Evolutionary conservation across 2,329 filamentous ascomycete species (phyloP).

Genomic region (Epichloe hybrida): DNA sequence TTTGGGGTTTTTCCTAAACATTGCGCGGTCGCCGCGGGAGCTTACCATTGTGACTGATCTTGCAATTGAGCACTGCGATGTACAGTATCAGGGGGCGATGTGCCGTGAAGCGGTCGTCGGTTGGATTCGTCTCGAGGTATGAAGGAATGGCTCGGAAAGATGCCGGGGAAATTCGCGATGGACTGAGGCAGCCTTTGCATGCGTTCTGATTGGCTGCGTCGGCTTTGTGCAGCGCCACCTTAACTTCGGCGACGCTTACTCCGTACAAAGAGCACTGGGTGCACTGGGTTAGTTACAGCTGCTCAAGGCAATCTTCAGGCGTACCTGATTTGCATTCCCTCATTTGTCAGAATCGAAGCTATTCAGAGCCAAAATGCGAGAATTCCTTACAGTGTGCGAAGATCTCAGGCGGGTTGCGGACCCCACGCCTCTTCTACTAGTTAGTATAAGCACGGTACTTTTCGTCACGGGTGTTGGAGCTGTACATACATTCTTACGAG

Average conservation of each 20-base stretch:
- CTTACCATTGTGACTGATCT: slow-evolving; percentile 25
- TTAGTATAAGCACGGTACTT: no score
- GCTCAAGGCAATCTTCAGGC: no score
- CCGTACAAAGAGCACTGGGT: background rate
- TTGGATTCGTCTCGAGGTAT: slow-evolving; percentile 15
- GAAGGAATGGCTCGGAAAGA: slow-evolving; percentile 7
- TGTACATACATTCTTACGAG: no score
- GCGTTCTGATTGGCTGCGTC: slow-evolving; percentile 17
- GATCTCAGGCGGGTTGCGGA: no score
- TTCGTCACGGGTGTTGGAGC: no score
- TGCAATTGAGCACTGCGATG: slow-evolving; percentile 18
- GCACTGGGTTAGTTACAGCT: no score
- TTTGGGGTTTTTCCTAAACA: background rate
- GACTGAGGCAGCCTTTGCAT: slow-evolving; percentile 19
- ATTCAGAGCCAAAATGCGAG: no score
- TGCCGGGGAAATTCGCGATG: slow-evolving; percentile 14
- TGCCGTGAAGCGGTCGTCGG: slow-evolving; percentile 15
- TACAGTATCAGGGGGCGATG: slow-evolving; percentile 12
- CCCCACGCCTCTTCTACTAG: no score
- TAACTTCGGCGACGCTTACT: background rate
- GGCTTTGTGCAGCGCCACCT: background rate
- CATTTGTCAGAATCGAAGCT: no score
- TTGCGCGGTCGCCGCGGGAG: background rate
- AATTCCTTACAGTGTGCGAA: no score
- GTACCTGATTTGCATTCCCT: no score